Conservation (phyloP, 345 rosid species). For the Streptanthus diversifolius region DNA sequence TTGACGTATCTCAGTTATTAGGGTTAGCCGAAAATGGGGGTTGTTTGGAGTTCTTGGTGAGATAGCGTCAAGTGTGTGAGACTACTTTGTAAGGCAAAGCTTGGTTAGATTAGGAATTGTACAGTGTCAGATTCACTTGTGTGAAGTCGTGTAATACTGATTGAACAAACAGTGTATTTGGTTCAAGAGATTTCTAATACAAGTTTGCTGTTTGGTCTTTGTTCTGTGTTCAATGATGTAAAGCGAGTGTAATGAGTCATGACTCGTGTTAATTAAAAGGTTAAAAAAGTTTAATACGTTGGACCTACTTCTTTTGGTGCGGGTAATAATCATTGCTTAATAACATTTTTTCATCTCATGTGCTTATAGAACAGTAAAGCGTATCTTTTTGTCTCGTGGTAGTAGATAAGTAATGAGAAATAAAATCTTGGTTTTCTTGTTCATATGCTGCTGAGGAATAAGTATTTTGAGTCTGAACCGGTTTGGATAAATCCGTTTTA, state of each 20-base stretch:
- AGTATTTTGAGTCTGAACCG: not conserved
- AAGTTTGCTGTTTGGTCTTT: too few relatives aligned
- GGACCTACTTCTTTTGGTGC: conserved; percentile 30
- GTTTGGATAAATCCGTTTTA: not conserved
- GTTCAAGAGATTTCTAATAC: too few relatives aligned
- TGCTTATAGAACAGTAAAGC: conserved; percentile 19
- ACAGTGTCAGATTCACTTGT: too few relatives aligned
- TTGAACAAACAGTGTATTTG: too few relatives aligned
- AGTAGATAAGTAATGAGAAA: not conserved
- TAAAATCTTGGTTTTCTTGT: not conserved
- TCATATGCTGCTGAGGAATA: not conserved
- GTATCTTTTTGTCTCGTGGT: not conserved
- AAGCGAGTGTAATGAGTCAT: conserved; percentile 20
- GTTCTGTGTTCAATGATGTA: conserved; percentile 29
- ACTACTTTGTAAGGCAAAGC: too few relatives aligned
- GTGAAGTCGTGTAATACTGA: too few relatives aligned
- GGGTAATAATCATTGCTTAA: conserved; percentile 15
- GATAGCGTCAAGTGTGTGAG: too few relatives aligned
- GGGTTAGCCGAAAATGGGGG: too few relatives aligned
- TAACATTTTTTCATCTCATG: conserved; percentile 13
- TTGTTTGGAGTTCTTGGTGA: too few relatives aligned
- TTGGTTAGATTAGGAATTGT: too few relatives aligned
- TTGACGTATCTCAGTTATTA: too few relatives aligned
- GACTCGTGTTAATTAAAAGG: conserved; percentile 30
- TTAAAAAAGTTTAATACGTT: not conserved